A percentile compares a stretch with the other conserved stretches of the same genome.
Evolutionary conservation across 495 filamentous ascomycete genomes (phyloP).

Genomic region (Aspergillus nidulans): DNA sequence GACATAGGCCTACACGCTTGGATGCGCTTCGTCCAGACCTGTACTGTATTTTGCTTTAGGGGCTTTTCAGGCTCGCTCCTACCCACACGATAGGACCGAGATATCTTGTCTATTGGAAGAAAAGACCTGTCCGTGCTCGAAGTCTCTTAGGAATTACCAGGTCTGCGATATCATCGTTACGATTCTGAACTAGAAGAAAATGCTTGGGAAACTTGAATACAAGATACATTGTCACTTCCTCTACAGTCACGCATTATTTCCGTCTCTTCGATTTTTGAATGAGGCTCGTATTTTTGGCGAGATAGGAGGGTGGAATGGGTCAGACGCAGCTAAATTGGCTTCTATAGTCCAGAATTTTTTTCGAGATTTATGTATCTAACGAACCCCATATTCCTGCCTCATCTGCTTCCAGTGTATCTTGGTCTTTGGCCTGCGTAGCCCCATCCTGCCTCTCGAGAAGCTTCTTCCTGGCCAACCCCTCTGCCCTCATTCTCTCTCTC

Average conservation of each 20-base stretch:
- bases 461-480: conserved; percentile 51
- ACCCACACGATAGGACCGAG: not conserved
- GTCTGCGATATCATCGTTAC: conserved; percentile 7
- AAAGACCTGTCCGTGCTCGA: not conserved
- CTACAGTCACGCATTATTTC: not conserved
- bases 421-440: conserved; percentile 7
- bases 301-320: not conserved
- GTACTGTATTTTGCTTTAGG: not conserved
- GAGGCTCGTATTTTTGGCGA: not conserved
- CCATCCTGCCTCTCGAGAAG: conserved; percentile 19
- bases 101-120: not conserved
- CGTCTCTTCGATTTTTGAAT: not conserved
- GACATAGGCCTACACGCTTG: not conserved
- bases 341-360: not conserved
- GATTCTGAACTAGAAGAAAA: conserved; percentile 5
- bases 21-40: not conserved
- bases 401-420: not conserved
- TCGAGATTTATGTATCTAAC: not conserved
- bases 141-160: not conserved
- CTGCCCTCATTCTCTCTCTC: conserved; percentile 56
- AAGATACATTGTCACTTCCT: not conserved
- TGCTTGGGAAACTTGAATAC: conserved; percentile 2
- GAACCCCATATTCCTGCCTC: conserved; percentile 2
- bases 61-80: not conserved
- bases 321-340: not conserved